Evolutionary conservation across 179 eudicot genomes (phyloP).

Genomic region (Pouteria campechiana): DNA sequence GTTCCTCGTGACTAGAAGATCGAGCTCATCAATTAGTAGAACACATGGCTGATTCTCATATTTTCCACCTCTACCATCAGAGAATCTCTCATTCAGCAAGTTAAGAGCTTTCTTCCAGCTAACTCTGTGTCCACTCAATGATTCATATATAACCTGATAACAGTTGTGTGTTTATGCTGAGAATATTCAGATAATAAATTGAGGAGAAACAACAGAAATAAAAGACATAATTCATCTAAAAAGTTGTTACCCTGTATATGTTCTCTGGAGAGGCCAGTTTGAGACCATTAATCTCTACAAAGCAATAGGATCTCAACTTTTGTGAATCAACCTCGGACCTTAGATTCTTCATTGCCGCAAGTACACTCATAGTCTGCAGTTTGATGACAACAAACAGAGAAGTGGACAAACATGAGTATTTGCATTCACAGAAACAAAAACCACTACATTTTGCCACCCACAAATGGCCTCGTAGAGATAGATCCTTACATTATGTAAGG

Average conservation of each 20-base stretch:
- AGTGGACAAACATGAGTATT: background rate
- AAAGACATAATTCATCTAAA: background rate
- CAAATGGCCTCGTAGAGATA: background rate
- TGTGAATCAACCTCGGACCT: slow-evolving; percentile 89
- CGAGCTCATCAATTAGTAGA: slow-evolving; percentile 92
- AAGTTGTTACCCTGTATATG: slow-evolving; percentile 60
- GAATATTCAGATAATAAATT: slow-evolving; percentile 6
- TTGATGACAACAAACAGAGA: slow-evolving; percentile 4
- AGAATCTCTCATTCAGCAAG: slow-evolving; percentile 66
- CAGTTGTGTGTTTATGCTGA: no score
- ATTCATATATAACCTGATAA: slow-evolving; percentile 89
- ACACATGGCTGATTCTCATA: slow-evolving; percentile 77
- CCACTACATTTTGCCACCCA: background rate
- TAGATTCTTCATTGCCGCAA: slow-evolving; percentile 75
- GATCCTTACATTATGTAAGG: background rate
- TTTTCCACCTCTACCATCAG: slow-evolving; percentile 61
- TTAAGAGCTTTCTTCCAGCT: slow-evolving; percentile 92
- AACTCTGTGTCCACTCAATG: slow-evolving; percentile 82
- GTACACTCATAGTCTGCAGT: slow-evolving; percentile 98
- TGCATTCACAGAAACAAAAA: background rate
- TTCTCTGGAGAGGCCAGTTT: slow-evolving; percentile 94
- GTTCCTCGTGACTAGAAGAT: slow-evolving; percentile 90
- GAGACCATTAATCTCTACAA: slow-evolving; percentile 85
- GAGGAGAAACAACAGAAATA: slow-evolving; percentile 3
- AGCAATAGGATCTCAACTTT: slow-evolving; percentile 64